Conservation (phyloP, 2,329 filamentous ascomycete genomes). For the Cladosporium sp. region DNA sequence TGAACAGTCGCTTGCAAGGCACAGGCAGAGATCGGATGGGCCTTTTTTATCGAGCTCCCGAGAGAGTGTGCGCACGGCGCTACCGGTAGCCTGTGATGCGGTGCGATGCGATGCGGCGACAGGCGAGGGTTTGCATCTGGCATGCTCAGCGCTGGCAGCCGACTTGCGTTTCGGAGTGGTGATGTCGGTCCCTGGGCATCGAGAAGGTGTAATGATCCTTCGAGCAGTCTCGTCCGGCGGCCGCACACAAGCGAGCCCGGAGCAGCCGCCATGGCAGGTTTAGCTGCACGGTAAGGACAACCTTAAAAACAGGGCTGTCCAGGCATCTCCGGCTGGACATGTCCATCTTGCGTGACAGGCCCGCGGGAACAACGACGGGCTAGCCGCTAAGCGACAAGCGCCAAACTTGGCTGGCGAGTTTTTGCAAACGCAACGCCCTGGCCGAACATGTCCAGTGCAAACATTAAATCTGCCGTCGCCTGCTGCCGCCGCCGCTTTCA, state of each 20-base stretch:
- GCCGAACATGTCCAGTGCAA: not conserved
- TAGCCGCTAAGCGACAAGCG: not conserved
- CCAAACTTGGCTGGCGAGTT: too few relatives aligned
- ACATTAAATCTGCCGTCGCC: too few relatives aligned
- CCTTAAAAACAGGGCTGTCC: not conserved
- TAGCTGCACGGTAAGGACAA: not conserved
- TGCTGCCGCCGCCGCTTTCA: too few relatives aligned
- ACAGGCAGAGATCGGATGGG: too few relatives aligned
- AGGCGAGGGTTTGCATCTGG: not conserved
- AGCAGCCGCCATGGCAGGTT: not conserved
- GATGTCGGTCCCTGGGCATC: conserved; percentile 1
- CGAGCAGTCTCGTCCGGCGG: not conserved
- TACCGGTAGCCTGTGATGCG: not conserved
- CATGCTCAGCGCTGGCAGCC: not conserved
- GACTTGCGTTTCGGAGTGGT: not conserved
- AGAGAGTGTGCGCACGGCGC: too few relatives aligned
- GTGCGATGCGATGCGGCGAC: not conserved
- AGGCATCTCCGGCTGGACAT: not conserved
- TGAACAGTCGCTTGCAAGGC: not conserved
- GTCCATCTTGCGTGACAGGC: not conserved
- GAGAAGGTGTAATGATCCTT: conserved; percentile 12
- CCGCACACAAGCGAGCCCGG: not conserved
- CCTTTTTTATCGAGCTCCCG: too few relatives aligned
- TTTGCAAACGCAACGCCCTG: not conserved
- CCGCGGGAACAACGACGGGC: not conserved